Evolutionary conservation across 2,329 filamentous ascomycete species (phyloP), one percentile per base, ranked within the genome.

Genomic region (Apiospora malaysiana): DNA sequence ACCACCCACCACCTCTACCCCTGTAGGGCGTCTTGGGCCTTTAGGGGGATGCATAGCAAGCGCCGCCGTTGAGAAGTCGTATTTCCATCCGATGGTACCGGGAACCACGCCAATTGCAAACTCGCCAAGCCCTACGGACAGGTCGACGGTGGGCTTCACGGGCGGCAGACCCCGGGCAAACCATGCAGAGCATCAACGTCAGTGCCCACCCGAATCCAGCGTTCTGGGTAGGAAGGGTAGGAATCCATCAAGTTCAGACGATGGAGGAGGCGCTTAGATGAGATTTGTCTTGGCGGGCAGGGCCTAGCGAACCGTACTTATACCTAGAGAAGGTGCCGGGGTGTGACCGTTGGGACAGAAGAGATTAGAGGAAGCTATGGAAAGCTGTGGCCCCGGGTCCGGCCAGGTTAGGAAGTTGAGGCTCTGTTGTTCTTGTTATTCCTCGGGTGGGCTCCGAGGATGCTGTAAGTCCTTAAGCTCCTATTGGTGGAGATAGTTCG

Each of bases 71-170:
- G 56, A 9, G 21, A 40, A 6, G 12, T 40, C 27, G 32, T 40
- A 40, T 40, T 40, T n/a, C 4, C 5, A 21, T 18, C 21, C 56
- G 27, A 40, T 21, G 5, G 27, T 12, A 63, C 27, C 18, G 56
- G 32, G 18, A 18, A 63, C n/a, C 56, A 63, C n/a, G 56, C 32
- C 66, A 68, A 32, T 12, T 47, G 43, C 43, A 68, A 21, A 47
- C 43, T 21, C 25, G 66, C 43, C 43, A 68, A 47, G 66, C 66
- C 46, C 66, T 68, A 47, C 66, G 43, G 66, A 43, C 25, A 47
- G 27, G 56, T 27, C 9, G 56, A 63, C 9, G 9, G 18, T 63
- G 27, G 56, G 27, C 27, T 40, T 45, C 42, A 45, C 32, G 37
- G 21, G 37, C 56, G 56, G 32, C 32, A n/a, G 56, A 63, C 32